Conservation (phyloP, 192 early-diverging fungal species). For the Obelidium mucronatum region DNA sequence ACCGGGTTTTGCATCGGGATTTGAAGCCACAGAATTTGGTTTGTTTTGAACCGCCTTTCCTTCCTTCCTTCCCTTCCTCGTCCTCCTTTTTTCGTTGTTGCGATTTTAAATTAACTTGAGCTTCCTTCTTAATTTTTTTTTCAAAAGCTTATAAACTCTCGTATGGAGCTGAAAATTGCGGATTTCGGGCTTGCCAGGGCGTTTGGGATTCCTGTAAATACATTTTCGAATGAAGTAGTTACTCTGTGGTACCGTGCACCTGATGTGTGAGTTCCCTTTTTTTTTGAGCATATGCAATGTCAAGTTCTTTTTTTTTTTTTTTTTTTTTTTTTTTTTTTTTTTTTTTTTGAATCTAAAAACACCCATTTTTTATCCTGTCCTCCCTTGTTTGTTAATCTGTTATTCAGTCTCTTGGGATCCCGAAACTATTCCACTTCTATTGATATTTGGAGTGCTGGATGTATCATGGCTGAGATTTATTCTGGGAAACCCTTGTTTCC, state of each 20-base stretch:
- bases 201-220: conserved; percentile 95
- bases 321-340: no score
- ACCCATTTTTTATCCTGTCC: not conserved
- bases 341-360: not conserved
- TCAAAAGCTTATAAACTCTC: conserved; percentile 89
- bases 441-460: conserved; percentile 98
- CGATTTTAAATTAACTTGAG: no score
- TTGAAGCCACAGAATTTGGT: conserved; percentile 78
- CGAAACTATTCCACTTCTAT: conserved; percentile 94
- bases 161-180: conserved; percentile 63
- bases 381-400: not conserved
- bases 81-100: no score
- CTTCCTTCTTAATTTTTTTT: no score
- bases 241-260: conserved; percentile 98
- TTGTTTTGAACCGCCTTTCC: conserved; percentile 39
- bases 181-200: conserved; percentile 98
- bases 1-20: conserved; percentile 90
- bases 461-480: conserved; percentile 91
- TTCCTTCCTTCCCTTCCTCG: not conserved
- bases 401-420: conserved; percentile 78
- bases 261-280: conserved; percentile 65
- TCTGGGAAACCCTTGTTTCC: conserved; percentile 93
- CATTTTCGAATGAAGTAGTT: conserved; percentile 98
- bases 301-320: not conserved
- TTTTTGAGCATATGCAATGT: not conserved